A percentile compares a stretch with the other conserved stretches of the same genome.
Evolutionary conservation across 2,329 filamentous ascomycete species (phyloP).

Genomic region (Penicillium sp.): DNA sequence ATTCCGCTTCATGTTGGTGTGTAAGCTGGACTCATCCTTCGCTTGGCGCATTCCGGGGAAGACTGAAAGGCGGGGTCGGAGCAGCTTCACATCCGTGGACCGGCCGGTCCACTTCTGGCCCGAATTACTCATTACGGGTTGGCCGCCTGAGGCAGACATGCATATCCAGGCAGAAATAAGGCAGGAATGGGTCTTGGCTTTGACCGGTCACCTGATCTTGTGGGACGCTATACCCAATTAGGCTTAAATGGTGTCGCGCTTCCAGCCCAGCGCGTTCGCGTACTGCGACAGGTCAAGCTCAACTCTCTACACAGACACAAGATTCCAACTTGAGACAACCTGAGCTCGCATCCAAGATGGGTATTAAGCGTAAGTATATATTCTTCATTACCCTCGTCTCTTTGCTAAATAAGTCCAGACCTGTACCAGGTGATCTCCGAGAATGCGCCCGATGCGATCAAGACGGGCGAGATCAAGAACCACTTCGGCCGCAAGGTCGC

Average conservation of each 20-base stretch:
- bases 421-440: constrained; percentile 82
- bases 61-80: constrained; percentile 17
- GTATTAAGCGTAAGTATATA: constrained; percentile 48
- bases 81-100: not conserved
- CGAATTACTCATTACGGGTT: constrained; percentile 7
- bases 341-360: constrained; percentile 36
- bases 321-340: not conserved
- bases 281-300: constrained; percentile 7
- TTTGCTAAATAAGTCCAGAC: constrained; percentile 47
- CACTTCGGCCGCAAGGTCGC: constrained; percentile 98
- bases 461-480: constrained; percentile 96
- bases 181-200: not conserved
- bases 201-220: constrained; percentile 17
- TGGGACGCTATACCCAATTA: constrained; percentile 9
- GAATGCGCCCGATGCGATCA: constrained; percentile 91
- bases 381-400: constrained; percentile 48
- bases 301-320: not conserved
- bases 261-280: constrained; percentile 17
- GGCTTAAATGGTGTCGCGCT: constrained; percentile 20
- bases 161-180: constrained; percentile 6
- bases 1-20: constrained; percentile 36
- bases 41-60: constrained; percentile 20
- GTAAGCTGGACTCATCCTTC: constrained; percentile 20
- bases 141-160: constrained; percentile 17
- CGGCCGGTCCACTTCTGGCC: constrained; percentile 13